A percentile compares a stretch with the other conserved stretches of the same genome.
Evolutionary conservation across 192 early-diverging fungal genomes (phyloP).

Genomic region (Entrophospora sp.): DNA sequence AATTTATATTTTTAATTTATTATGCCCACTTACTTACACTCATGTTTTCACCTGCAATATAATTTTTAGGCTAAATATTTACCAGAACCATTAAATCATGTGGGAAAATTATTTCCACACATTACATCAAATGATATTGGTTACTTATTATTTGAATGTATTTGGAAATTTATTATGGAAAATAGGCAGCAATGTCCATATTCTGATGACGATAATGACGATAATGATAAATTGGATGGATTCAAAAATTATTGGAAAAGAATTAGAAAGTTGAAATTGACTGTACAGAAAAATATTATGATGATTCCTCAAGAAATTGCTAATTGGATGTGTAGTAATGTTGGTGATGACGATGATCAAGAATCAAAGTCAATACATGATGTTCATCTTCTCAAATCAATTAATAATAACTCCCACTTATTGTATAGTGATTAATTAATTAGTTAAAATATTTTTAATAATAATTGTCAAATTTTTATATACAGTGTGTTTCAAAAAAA

Average conservation of each 20-base stretch:
- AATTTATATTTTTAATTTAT: background rate
- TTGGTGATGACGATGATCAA: too few species aligned
- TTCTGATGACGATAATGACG: background rate
- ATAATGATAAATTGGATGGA: background rate
- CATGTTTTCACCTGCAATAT: background rate
- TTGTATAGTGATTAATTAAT: too few species aligned
- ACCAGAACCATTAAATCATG: background rate
- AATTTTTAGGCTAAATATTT: background rate
- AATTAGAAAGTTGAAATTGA: background rate
- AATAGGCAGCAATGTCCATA: conserved; percentile 14
- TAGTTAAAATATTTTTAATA: too few species aligned
- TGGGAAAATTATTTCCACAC: background rate
- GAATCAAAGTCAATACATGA: too few species aligned
- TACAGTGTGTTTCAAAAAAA: too few species aligned
- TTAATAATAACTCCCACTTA: too few species aligned
- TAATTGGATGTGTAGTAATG: too few species aligned
- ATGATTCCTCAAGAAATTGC: too few species aligned
- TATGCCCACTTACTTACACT: too few species aligned
- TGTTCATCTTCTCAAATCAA: too few species aligned
- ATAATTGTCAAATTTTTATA: too few species aligned
- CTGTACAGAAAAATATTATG: conserved; percentile 5
- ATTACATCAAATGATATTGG: background rate
- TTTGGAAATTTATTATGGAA: conserved; percentile 7
- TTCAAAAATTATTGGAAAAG: background rate
- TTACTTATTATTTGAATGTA: conserved; percentile 1